Evolutionary conservation across 2,329 filamentous ascomycete genomes (phyloP), one percentile per base, ranked within the genome.

Genomic region (Aspergillus japonicus): DNA sequence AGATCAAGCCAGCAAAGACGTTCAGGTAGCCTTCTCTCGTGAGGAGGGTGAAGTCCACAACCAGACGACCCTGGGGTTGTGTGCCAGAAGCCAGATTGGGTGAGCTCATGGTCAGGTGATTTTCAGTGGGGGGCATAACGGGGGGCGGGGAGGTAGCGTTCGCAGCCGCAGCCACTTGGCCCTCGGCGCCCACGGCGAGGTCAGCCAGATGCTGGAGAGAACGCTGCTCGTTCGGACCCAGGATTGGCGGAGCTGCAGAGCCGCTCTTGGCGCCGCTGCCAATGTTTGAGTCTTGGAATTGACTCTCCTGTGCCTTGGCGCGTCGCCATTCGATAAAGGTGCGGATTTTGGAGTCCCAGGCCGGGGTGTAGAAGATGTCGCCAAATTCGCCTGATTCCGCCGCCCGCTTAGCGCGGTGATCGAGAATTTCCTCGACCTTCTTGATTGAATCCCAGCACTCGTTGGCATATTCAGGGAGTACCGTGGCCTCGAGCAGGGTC

Each of bases 391-490:
- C 59, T 1, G 65, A 65, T 26, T 70, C 65, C 11, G 65, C 42
- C 10, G 67, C 58, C 31, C 66, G 65, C 63, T 74, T 75, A 23
- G 72, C 77, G 23, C 82, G 79, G 8, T 76, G 72, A 44, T 80
- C 77, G 49, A 83, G 75, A 3, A 83, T 75, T 11, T 77, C 73
- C 55, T 84, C 81, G 4, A 84, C 82, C 54, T 80, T 81, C 29
- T 79, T 75, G n/a, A 88, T 71, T 0, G 70, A 60, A 5, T 71
- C 68, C 75, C 76, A 78, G 62, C 75, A 78, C 55, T 78, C 71
- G 50, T 66, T 70, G 2, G 72, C 62, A 50, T 74, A 64, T 48
- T 76, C 75, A 5, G 75, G 75, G 35, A 78, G 67, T 29, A 78
- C 76, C 5, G 75, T 76, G 3, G 75, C 71, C 59, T 79, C 77